Conservation (phyloP, 2,329 filamentous ascomycete genomes). For the Arthrobotrys conoides region DNA sequence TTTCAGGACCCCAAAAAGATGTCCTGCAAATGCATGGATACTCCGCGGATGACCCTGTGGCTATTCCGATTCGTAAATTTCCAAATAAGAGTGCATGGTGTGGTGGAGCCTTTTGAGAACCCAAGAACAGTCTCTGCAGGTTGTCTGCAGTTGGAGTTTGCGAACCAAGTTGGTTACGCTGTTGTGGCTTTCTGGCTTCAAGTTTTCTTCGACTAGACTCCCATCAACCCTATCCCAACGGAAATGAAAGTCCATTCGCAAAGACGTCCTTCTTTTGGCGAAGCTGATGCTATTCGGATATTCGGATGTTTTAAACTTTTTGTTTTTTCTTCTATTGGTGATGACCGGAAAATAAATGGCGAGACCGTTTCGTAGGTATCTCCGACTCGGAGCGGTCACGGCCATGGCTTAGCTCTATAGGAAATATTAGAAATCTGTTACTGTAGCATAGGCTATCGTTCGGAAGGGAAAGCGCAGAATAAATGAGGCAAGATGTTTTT, state of each 20-base stretch:
- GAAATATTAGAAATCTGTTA: background rate
- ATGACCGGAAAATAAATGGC: constrained; percentile 19
- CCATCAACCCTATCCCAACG: constrained; percentile 30
- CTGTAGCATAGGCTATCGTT: background rate
- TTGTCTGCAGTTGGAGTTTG: constrained; percentile 23
- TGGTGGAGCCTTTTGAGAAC: constrained; percentile 29
- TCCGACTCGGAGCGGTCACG: constrained; percentile 6
- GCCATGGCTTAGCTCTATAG: constrained; percentile 1
- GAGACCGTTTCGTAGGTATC: constrained; percentile 22
- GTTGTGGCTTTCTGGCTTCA: constrained; percentile 33
- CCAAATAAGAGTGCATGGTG: constrained; percentile 57
- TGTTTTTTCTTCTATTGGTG: background rate
- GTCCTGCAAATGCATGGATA: constrained; percentile 33
- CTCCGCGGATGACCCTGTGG: constrained; percentile 54
- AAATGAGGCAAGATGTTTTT: background rate
- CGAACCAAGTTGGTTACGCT: constrained; percentile 26
- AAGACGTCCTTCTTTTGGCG: constrained; percentile 22
- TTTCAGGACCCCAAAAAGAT: constrained; percentile 31
- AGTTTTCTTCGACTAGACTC: background rate
- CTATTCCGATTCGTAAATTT: constrained; percentile 57
- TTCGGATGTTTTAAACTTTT: constrained; percentile 12
- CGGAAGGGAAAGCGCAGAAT: constrained; percentile 6
- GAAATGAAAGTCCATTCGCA: constrained; percentile 34
- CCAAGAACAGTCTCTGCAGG: constrained; percentile 19
- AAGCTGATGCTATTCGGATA: constrained; percentile 17